Conservation (phyloP, 495 filamentous ascomycete genomes). For the Penicillium canariense region DNA sequence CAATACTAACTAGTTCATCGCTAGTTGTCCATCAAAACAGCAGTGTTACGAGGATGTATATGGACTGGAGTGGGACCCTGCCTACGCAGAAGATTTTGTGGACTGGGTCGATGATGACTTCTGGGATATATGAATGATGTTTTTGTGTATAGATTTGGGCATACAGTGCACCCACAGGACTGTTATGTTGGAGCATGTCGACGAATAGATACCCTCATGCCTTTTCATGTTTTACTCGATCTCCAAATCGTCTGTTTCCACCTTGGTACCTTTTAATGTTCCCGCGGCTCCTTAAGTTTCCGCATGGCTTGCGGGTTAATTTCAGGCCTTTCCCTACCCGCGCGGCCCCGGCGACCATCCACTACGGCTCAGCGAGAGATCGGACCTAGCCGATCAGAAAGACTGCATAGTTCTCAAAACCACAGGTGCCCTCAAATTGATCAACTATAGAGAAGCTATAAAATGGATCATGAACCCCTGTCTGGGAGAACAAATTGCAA, state of each 20-base stretch:
- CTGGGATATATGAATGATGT: conserved; percentile 6
- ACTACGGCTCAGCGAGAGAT: not conserved
- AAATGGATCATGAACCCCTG: no score
- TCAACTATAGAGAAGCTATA: not conserved
- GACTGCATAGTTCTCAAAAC: not conserved
- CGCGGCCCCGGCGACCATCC: not conserved
- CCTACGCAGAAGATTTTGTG: not conserved
- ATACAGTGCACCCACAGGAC: not conserved
- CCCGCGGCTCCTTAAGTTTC: not conserved
- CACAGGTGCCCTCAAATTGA: not conserved
- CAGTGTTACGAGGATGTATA: conserved; percentile 36
- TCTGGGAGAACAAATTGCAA: no score
- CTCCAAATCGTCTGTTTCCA: not conserved
- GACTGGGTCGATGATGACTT: conserved; percentile 6
- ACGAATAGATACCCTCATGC: conserved; percentile 18
- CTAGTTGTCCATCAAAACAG: conserved; percentile 31
- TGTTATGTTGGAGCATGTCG: not conserved
- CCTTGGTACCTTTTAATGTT: not conserved
- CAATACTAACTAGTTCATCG: conserved; percentile 6
- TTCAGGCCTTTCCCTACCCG: no score
- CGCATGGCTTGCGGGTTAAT: no score
- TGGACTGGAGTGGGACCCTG: conserved; percentile 17
- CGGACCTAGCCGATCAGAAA: not conserved
- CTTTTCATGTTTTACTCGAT: not conserved
- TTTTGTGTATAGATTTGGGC: conserved; percentile 1